Evolutionary conservation across 2,329 filamentous ascomycete species (phyloP).

Genomic region (Drechmeria coniospora): DNA sequence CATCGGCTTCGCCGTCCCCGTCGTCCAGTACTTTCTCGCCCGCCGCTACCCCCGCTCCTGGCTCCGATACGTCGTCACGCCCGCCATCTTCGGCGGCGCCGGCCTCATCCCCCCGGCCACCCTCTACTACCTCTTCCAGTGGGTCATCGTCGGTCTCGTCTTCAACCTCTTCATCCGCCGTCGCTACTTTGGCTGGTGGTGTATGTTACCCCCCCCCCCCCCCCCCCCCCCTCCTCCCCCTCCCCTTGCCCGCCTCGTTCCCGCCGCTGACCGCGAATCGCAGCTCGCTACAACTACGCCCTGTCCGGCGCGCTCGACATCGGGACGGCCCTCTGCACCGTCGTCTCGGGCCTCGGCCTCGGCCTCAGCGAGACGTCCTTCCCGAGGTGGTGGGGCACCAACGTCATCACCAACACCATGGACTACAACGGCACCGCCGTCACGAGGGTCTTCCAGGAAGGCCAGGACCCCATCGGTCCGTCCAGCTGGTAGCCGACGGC

Average conservation of each 20-base stretch:
- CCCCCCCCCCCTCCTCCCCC: no score
- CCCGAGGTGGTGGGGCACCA: constrained; percentile 33
- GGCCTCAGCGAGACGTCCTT: constrained; percentile 27
- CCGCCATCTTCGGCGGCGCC: constrained; percentile 35
- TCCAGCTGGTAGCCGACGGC: constrained; percentile 13
- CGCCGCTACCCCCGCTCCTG: constrained; percentile 28
- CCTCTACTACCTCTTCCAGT: constrained; percentile 37
- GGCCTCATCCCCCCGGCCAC: constrained; percentile 38
- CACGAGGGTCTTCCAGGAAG: constrained; percentile 11
- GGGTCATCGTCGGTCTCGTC: constrained; percentile 37
- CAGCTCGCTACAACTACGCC: constrained; percentile 38
- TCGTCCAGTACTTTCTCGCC: constrained; percentile 32
- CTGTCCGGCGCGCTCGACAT: constrained; percentile 42
- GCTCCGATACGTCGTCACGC: constrained; percentile 34
- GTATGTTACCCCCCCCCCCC: no score
- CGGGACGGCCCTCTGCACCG: constrained; percentile 40
- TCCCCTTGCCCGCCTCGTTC: no score
- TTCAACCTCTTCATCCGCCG: constrained; percentile 39
- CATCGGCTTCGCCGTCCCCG: constrained; percentile 31
- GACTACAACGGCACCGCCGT: constrained; percentile 13
- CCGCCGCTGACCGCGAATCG: no score
- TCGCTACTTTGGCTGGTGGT: constrained; percentile 40
- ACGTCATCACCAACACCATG: constrained; percentile 13
- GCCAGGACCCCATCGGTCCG: constrained; percentile 14
- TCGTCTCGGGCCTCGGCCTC: constrained; percentile 33